Evolutionary conservation across 1,284 basidiomycete species (phyloP), one percentile per base, ranked within the genome.

Genomic region (Moesziomyces antarcticus): DNA sequence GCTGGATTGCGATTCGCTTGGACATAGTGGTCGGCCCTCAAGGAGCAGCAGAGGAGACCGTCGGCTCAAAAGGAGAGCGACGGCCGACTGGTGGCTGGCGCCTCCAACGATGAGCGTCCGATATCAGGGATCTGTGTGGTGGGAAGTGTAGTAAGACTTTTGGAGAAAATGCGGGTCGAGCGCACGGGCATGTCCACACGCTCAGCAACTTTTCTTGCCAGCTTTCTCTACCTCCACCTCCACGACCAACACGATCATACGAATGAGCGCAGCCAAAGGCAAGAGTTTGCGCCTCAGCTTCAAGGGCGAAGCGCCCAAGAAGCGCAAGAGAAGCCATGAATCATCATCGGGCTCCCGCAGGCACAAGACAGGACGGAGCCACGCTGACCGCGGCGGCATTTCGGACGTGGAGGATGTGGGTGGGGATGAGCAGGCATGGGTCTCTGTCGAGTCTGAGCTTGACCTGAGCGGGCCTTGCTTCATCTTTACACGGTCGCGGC

Each of bases 341-440:
- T 42, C 51, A n/a, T 63, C 59, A 11, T 60, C 64, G 9, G 48
- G 56, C 30, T 68, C 55, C 24, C 48, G 60, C 27, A 62, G 50
- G 30, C 50, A 60, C 11, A 66, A 52, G 50, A 58, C 54, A 33
- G 30, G 30, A 13, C 30, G 30, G 2, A 4, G 30, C 30, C 9
- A 13, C 37, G 18, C 37, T 18, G 51, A 37, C 16, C 41, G 27
- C 1, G 56, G 53, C 22, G 41, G 60, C 43, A 47, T 33, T 24
- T 75, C 73, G 21, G 73, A 73, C 35, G 73, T 73, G n/a, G 73
- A 75, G 9, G 73, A 75, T 43, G 69, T 73, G 3, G 76, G 67
- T 20, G 76, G 76, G 37, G 66, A 78, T 50, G 75, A 78, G 48
- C 76, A 76, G 53, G 76, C 76, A 3, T 78, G 76, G 76, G 76